Conservation (phyloP, 1,284 basidiomycete species). For the Puccinia polysora region DNA sequence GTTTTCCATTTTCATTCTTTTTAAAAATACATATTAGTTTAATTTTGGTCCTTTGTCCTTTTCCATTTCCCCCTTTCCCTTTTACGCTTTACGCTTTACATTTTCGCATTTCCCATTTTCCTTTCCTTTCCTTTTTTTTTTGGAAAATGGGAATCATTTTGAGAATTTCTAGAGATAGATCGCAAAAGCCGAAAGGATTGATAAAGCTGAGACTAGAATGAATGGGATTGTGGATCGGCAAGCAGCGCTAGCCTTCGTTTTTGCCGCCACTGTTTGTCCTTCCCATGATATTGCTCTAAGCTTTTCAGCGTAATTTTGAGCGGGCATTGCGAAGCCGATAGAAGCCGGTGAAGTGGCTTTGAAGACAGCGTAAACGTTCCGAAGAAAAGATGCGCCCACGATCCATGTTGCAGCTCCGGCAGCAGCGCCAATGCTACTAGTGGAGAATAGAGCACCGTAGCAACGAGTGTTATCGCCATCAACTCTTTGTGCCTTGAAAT, state of each 20-base stretch:
- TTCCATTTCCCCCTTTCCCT: too few species aligned
- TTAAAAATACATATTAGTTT: too few species aligned
- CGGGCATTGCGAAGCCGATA: slow-evolving; percentile 34
- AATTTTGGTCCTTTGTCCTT: too few species aligned
- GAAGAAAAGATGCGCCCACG: slow-evolving; percentile 25
- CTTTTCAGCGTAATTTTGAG: slow-evolving; percentile 12
- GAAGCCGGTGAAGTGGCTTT: slow-evolving; percentile 10
- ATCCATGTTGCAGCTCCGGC: slow-evolving; percentile 23
- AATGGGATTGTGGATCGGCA: too few species aligned
- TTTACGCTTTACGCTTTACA: too few species aligned
- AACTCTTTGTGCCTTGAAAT: slow-evolving; percentile 29
- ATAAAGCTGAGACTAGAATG: too few species aligned
- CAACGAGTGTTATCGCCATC: slow-evolving; percentile 7
- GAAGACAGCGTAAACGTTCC: slow-evolving; percentile 42
- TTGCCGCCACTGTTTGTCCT: slow-evolving; percentile 6
- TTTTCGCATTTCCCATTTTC: too few species aligned
- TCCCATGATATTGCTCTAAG: slow-evolving; percentile 14
- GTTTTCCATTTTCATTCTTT: too few species aligned
- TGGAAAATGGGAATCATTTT: too few species aligned
- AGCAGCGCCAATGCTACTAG: slow-evolving; percentile 13
- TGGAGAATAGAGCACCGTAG: slow-evolving; percentile 32
- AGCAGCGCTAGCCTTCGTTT: neutral
- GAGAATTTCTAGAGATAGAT: too few species aligned
- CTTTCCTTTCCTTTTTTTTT: too few species aligned
- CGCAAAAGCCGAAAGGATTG: too few species aligned